Base-by-base conservation (phyloP, 2,329 filamentous ascomycete genomes). In the Camillea tinctor region DNA sequence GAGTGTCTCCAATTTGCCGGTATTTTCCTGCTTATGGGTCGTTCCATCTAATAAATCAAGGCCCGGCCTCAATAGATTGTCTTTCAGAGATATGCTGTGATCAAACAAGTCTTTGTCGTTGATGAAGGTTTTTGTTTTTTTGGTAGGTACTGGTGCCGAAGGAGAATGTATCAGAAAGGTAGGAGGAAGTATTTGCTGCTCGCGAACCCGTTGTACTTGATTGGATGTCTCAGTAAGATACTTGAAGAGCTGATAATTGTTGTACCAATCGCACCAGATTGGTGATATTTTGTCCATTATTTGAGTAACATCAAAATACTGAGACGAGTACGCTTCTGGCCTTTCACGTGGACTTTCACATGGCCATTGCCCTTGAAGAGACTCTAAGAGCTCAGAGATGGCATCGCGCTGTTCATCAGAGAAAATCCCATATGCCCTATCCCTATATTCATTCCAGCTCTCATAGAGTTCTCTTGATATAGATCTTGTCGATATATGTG, bases 161-260 rank as follows among this genome's bases (percentile, higher is more conserved):
- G 36, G 36, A 44, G 7, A n/a, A 44, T 11, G n/a, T 17, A 15
- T 4, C 36, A 44, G n/a, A 4, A 17, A 44, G 36, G 36, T n/a
- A 11, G 36, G 36, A 44, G n/a, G 17, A 15, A n/a, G n/a, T 44
- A 44, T 3, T 17, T 44, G 6, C 36, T n/a, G 6, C 1, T 6
- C 17, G 2, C 15, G 7, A 44, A 44, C 36, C 36, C 1, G n/a
- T 6, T 44, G 6, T n/a, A 44, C 13, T 4, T 2, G 19, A 2
- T 51, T 7, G 5, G 6, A 7, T 9, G 64, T 56, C 17, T 56
- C 9, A 5, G 54, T 9, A 11, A 66, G 57, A n/a, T 61, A 65
- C 3, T 54, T 1, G 13, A 20, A 11, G 4, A 65, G 55, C 48
- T 44, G 49, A 24, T 44, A 8, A 52, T 66, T 66, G 8, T 64